Evolutionary conservation across 768 basidiomycete genomes (phyloP).

Genomic region (Agrocybe pediades): DNA sequence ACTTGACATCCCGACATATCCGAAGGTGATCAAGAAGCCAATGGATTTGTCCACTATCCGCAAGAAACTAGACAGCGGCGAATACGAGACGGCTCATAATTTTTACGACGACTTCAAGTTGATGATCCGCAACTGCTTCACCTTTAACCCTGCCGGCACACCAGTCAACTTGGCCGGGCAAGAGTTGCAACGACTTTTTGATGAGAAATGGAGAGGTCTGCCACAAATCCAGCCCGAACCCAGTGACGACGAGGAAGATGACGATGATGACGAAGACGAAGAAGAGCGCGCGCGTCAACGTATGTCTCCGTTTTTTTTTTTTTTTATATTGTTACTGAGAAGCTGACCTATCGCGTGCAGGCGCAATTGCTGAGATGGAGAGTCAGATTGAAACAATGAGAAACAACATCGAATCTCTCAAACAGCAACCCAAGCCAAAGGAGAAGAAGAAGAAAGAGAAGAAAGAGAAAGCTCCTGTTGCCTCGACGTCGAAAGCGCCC

Average conservation of each 20-base stretch:
- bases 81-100: constrained; percentile 76
- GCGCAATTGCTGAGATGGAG: constrained; percentile 77
- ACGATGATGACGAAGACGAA: constrained; percentile 68
- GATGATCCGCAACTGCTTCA: constrained; percentile 92
- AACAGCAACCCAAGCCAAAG: constrained; percentile 53
- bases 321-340: constrained; percentile 6
- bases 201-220: constrained; percentile 86
- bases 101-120: constrained; percentile 92
- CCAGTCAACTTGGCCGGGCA: constrained; percentile 86
- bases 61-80: constrained; percentile 74
- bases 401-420: constrained; percentile 65
- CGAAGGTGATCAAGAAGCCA: constrained; percentile 87
- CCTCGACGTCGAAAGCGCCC: constrained; percentile 66
- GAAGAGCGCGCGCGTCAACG: constrained; percentile 52
- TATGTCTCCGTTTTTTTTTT: constrained; percentile 38
- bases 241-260: constrained; percentile 57
- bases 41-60: constrained; percentile 95
- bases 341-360: constrained; percentile 31
- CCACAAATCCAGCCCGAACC: constrained; percentile 69
- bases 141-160: constrained; percentile 89
- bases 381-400: constrained; percentile 79
- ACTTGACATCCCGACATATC: constrained; percentile 82
- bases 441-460: constrained; percentile 75
- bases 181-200: constrained; percentile 84
- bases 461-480: constrained; percentile 55